phyloP scores from a whole-genome alignment of 73 alveolate genomes.

The Breviolum minutum region DNA sequence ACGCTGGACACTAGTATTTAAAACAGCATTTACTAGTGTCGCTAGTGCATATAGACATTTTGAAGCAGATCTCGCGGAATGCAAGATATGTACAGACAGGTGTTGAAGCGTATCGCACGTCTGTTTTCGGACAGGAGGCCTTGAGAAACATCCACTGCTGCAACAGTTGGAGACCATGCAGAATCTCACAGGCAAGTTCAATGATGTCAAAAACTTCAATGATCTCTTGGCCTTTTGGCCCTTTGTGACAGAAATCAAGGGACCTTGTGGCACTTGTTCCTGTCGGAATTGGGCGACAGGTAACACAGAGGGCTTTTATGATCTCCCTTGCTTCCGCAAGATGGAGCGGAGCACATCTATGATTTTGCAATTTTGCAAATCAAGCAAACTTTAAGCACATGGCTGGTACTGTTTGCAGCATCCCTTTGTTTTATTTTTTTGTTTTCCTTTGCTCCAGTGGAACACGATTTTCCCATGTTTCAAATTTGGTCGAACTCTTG shows the following conservation, averaged over 20 bases:
- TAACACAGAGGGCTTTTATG: constrained; percentile 47
- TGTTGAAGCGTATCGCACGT: background rate
- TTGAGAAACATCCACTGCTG: constrained; percentile 49
- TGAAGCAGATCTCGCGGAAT: background rate
- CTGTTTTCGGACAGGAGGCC: constrained; percentile 11
- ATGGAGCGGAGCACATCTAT: background rate
- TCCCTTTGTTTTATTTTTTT: background rate
- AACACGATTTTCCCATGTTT: background rate
- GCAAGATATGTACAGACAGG: too few relatives aligned
- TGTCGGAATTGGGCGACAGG: background rate
- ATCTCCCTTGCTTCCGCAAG: constrained; percentile 76
- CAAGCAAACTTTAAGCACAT: background rate
- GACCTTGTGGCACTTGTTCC: background rate
- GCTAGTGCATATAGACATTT: background rate
- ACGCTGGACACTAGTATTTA: background rate
- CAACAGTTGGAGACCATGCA: constrained; percentile 85
- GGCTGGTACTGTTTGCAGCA: background rate
- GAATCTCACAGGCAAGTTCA: constrained; percentile 31
- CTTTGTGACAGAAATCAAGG: too few relatives aligned
- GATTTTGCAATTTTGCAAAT: too few relatives aligned
- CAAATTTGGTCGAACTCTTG: too few relatives aligned
- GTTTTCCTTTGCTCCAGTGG: background rate
- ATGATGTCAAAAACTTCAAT: background rate
- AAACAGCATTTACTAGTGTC: background rate
- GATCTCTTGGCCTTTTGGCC: background rate